A percentile compares a stretch with the other conserved stretches of the same genome.
Evolutionary conservation across 495 filamentous ascomycete genomes (phyloP).

Genomic region (Aspergillus biplanus): DNA sequence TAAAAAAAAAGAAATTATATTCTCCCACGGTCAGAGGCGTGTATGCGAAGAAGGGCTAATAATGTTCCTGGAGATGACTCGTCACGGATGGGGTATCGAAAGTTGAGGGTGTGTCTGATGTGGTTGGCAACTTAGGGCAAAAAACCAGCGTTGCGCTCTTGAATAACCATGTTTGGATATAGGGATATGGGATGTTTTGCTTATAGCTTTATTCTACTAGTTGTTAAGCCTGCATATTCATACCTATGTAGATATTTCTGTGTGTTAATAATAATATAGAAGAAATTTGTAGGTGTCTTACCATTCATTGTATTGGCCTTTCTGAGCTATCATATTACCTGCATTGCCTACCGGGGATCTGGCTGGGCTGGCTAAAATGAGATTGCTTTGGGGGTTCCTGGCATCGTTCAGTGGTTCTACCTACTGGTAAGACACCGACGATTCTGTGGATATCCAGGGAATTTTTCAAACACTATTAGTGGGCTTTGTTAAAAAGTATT

Average conservation of each 20-base stretch:
- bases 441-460: background rate
- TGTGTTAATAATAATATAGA: too few species aligned
- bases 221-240: too few species aligned
- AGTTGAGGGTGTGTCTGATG: too few species aligned
- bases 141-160: too few species aligned
- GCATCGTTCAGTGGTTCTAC: too few species aligned
- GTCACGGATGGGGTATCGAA: background rate
- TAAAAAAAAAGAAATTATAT: background rate
- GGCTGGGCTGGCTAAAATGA: background rate
- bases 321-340: slow-evolving; percentile 11
- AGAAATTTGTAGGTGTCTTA: too few species aligned
- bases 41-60: background rate
- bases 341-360: background rate
- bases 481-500: too few species aligned
- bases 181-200: too few species aligned
- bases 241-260: too few species aligned
- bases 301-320: background rate
- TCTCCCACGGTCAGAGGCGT: background rate
- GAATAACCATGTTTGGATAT: too few species aligned
- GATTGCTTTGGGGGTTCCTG: background rate
- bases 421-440: background rate
- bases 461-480: background rate
- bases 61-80: background rate
- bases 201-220: too few species aligned
- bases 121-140: too few species aligned